These are phyloP conservation scores for Mrakia frigida DNA, from an alignment of 768 basidiomycete genomes.

Conservation along the genomic window DNA sequence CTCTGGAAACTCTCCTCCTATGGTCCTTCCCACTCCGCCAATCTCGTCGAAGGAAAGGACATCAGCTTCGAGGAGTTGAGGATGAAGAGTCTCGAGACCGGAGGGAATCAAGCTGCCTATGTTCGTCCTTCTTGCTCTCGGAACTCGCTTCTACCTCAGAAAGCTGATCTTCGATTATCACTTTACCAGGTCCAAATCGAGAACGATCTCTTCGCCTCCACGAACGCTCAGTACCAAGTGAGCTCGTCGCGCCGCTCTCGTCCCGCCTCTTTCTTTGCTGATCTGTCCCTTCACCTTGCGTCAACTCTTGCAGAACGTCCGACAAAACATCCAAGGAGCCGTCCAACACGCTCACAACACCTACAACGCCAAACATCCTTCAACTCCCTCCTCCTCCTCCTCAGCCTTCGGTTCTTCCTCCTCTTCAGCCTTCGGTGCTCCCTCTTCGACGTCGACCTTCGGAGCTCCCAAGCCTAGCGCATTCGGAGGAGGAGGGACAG, in stretches of 20 bases:
- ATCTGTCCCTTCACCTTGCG: neutral
- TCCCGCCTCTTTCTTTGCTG: neutral
- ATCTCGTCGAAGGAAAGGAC: conserved; percentile 23
- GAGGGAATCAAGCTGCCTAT: conserved; percentile 28
- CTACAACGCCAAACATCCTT: conserved; percentile 14
- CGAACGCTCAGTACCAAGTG: conserved; percentile 13
- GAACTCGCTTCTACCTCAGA: too few relatives aligned
- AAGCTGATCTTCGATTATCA: neutral
- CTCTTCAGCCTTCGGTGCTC: conserved; percentile 26
- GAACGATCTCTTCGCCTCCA: conserved; percentile 11
- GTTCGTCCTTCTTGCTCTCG: conserved; percentile 3
- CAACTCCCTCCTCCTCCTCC: neutral
- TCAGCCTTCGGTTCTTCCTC: conserved; percentile 27
- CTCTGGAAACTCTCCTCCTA: conserved; percentile 20
- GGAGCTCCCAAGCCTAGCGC: conserved; percentile 3
- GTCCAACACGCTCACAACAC: conserved; percentile 21
- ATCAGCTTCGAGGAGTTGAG: conserved; percentile 29
- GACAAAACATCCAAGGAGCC: conserved; percentile 8
- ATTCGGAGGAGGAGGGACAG: conserved; percentile 14
- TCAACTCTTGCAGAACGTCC: neutral
- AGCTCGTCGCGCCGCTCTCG: neutral
- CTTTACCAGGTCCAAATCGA: conserved; percentile 21
- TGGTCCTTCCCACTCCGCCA: conserved; percentile 5
- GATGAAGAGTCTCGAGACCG: conserved; percentile 23
- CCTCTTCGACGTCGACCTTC: conserved; percentile 15